Evolutionary conservation across 345 rosid genomes (phyloP).

Genomic region (Eucalyptus cloeziana): DNA sequence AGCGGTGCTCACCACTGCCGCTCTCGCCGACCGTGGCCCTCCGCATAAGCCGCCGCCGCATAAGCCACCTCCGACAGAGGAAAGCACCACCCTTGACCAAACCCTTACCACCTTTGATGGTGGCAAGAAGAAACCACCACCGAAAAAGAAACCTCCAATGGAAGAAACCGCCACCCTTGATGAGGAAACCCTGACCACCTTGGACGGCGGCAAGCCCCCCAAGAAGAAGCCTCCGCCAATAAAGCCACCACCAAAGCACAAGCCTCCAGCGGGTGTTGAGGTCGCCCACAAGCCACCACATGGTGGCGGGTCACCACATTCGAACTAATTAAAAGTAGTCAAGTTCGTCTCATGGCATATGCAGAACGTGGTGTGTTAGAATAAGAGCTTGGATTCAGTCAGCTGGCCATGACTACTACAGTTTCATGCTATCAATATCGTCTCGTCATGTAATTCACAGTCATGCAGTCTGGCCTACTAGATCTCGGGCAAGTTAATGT

Average conservation of each 20-base stretch:
- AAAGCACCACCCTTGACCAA: background rate
- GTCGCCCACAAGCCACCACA: background rate
- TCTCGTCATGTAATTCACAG: background rate
- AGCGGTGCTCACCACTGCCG: background rate
- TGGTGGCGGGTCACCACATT: background rate
- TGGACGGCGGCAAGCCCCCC: background rate
- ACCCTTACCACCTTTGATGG: background rate
- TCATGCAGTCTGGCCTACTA: background rate
- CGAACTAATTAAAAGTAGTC: background rate
- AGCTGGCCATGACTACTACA: background rate
- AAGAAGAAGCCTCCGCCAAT: background rate
- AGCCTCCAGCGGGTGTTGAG: background rate
- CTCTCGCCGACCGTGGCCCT: background rate
- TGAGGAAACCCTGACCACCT: background rate
- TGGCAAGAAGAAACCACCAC: background rate
- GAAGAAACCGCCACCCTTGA: background rate
- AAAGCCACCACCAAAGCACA: background rate
- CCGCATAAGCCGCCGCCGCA: background rate
- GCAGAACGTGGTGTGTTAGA: background rate
- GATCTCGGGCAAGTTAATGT: background rate
- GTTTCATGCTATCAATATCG: background rate
- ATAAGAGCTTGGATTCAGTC: background rate
- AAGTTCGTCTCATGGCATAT: background rate
- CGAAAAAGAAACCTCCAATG: background rate
- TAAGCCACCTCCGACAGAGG: background rate